Evolutionary conservation across 495 filamentous ascomycete species (phyloP).

Genomic region (Hypoxylon subgilvum): DNA sequence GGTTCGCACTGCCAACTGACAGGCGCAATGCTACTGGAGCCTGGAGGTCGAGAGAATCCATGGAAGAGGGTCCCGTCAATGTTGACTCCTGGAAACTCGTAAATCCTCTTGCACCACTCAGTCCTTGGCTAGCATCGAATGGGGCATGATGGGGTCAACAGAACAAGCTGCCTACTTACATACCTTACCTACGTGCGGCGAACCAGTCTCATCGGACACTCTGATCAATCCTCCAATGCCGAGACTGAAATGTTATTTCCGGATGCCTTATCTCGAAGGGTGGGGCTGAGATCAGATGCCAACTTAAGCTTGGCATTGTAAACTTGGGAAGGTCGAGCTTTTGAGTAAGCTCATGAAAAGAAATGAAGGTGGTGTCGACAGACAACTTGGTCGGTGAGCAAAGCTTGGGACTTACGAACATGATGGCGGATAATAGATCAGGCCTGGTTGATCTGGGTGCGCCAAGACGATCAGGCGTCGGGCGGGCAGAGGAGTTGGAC

Average conservation of each 20-base stretch:
- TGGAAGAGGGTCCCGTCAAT: constrained; percentile 2
- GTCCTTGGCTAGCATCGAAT: constrained; percentile 18
- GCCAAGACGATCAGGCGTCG: constrained; percentile 26
- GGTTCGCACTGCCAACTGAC: too few relatives aligned
- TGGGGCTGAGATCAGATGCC: constrained; percentile 26
- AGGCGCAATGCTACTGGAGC: not conserved
- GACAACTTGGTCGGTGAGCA: constrained; percentile 16
- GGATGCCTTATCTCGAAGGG: constrained; percentile 20
- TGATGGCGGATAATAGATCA: constrained; percentile 22
- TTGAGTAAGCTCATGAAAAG: constrained; percentile 12
- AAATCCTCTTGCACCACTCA: constrained; percentile 4
- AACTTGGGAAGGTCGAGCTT: constrained; percentile 16
- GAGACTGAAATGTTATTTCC: not conserved
- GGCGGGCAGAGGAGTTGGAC: constrained; percentile 7
- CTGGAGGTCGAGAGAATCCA: not conserved
- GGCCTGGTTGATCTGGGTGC: constrained; percentile 20
- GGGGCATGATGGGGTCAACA: constrained; percentile 12
- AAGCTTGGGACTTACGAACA: constrained; percentile 26
- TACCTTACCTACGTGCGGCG: constrained; percentile 1
- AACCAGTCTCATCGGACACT: constrained; percentile 7
- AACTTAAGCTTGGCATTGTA: constrained; percentile 31
- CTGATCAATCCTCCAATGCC: constrained; percentile 13
- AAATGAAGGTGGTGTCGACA: constrained; percentile 21
- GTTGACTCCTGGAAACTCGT: constrained; percentile 7
- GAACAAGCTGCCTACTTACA: not conserved